These are phyloP conservation scores for Chaetomiaceae sp. DNA, from an alignment of 2,329 filamentous ascomycete genomes.

Conservation along the genomic window DNA sequence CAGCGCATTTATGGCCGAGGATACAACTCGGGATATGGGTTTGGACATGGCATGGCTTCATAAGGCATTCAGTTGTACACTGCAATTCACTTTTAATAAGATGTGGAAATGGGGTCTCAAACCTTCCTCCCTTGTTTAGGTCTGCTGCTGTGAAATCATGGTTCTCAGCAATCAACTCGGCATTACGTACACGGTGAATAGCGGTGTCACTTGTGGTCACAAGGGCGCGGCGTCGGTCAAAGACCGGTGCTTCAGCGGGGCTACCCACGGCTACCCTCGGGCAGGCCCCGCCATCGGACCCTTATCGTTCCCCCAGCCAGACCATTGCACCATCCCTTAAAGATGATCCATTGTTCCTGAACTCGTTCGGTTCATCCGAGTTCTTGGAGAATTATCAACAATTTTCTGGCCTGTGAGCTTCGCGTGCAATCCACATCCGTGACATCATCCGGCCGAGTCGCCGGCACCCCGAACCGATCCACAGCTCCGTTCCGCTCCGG, in stretches of 20 bases:
- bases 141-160: neutral
- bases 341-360: slow-evolving; percentile 1
- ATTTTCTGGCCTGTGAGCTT: too few species aligned
- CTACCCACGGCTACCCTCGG: slow-evolving; percentile 21
- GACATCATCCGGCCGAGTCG: too few species aligned
- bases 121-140: neutral
- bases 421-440: too few species aligned
- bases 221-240: slow-evolving; percentile 1
- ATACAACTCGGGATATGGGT: too few species aligned
- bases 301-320: neutral
- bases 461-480: too few species aligned
- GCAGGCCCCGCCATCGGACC: slow-evolving; percentile 13
- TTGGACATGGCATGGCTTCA: too few species aligned
- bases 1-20: too few species aligned
- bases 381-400: too few species aligned
- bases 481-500: neutral
- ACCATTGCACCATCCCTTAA: neutral
- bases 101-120: too few species aligned
- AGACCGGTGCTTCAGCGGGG: slow-evolving; percentile 7
- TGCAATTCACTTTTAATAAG: too few species aligned
- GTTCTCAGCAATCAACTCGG: neutral
- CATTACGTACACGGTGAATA: slow-evolving; percentile 16
- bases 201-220: slow-evolving; percentile 15
- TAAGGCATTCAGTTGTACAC: too few species aligned
- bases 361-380: neutral